phyloP scores from a whole-genome alignment of 106 monocot genomes.

The Allium sativum region DNA sequence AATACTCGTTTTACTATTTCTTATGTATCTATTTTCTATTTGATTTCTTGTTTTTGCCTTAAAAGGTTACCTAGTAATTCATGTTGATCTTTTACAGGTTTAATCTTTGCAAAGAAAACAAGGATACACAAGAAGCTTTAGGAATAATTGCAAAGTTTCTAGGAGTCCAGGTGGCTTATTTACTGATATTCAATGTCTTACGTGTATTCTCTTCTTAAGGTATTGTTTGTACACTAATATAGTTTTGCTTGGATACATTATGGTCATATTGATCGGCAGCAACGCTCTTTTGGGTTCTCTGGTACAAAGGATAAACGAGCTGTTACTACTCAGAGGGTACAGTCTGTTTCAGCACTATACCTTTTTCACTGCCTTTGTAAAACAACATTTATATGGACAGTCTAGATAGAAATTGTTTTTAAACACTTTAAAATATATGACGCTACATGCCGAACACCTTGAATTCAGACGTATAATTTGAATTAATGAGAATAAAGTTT shows the following conservation, averaged over 20 bases:
- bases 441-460: too few relatives aligned
- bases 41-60: too few relatives aligned
- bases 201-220: not conserved
- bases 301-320: constrained; percentile 99
- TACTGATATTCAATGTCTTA: not conserved
- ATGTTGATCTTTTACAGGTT: constrained; percentile 43
- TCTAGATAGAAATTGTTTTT: too few relatives aligned
- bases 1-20: too few relatives aligned
- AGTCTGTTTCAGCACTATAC: not conserved
- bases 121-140: constrained; percentile 93
- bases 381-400: too few relatives aligned
- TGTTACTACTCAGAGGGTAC: constrained; percentile 92
- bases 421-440: too few relatives aligned
- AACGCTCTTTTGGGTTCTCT: constrained; percentile 91
- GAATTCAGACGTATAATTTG: too few relatives aligned
- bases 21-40: too few relatives aligned
- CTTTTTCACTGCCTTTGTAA: not conserved
- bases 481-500: too few relatives aligned
- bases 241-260: not conserved
- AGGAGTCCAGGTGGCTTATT: constrained; percentile 62
- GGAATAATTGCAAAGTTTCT: constrained; percentile 95
- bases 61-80: constrained; percentile 2
- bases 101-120: constrained; percentile 94
- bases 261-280: constrained; percentile 29
- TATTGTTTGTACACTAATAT: not conserved